Conservation (phyloP, 2,329 filamentous ascomycete species). For the Didymella lethalis region DNA sequence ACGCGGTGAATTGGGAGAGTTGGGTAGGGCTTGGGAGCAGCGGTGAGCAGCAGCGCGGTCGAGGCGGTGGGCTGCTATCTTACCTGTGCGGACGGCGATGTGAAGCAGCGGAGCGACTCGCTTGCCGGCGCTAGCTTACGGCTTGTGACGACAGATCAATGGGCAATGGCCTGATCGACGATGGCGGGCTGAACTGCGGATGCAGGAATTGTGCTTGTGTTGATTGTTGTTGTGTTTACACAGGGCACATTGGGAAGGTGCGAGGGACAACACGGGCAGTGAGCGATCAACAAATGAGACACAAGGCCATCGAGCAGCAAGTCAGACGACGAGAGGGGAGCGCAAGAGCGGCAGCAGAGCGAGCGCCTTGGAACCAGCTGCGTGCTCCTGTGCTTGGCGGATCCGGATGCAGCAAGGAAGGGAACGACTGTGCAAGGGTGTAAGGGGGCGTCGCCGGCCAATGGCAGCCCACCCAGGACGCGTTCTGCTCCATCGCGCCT, state of each 20-base stretch:
- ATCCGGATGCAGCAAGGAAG: slow-evolving; percentile 38
- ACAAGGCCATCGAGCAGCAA: slow-evolving; percentile 10
- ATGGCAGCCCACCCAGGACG: slow-evolving; percentile 28
- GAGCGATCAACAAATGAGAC: slow-evolving; percentile 11
- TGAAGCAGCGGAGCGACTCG: slow-evolving; percentile 46
- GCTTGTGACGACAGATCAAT: slow-evolving; percentile 35
- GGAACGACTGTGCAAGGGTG: slow-evolving; percentile 34
- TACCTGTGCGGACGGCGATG: slow-evolving; percentile 38
- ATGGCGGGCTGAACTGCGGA: slow-evolving; percentile 16
- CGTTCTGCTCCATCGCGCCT: slow-evolving; percentile 32
- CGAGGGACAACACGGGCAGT: slow-evolving; percentile 4
- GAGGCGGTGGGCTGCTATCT: slow-evolving; percentile 37
- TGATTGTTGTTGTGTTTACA: slow-evolving; percentile 15
- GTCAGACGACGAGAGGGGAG: slow-evolving; percentile 15
- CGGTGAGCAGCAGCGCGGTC: slow-evolving; percentile 32
- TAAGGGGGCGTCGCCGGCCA: slow-evolving; percentile 23
- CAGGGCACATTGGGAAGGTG: slow-evolving; percentile 7
- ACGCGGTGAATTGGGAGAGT: slow-evolving; percentile 20
- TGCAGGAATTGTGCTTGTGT: slow-evolving; percentile 4
- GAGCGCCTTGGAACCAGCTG: slow-evolving; percentile 25
- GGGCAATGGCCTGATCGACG: slow-evolving; percentile 22
- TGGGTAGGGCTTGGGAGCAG: slow-evolving; percentile 22
- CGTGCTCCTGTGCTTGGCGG: slow-evolving; percentile 21
- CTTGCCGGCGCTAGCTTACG: slow-evolving; percentile 45
- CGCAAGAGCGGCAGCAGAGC: slow-evolving; percentile 17